Evolutionary conservation across 768 basidiomycete species (phyloP), one percentile per base, ranked within the genome.

Genomic region (Saitozyma podzolica): DNA sequence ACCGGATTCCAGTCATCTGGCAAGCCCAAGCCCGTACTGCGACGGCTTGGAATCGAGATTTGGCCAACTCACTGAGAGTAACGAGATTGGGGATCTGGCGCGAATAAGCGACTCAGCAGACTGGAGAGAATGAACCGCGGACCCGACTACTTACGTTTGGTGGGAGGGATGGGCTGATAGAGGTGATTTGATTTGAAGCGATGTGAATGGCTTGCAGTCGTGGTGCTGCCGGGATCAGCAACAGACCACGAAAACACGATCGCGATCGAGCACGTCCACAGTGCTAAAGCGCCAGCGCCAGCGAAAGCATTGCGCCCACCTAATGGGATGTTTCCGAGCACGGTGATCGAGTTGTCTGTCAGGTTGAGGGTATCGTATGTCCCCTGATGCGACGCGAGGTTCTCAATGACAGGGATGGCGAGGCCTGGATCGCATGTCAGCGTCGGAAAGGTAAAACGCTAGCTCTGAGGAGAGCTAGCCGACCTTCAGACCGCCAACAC

Each of bases 361-460:
- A 79, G 56, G 62, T 79, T 79, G 40, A 79, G 69, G 2, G 76
- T 76, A 61, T 79, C 78, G 61, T 79, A 79, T 41, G 72, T 68
- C 50, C 78, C 78, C 59, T 78, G 74, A 65, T 79, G 76, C 11
- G 78, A 77, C 14, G 78, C 78, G 63, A 79, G 58, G 58, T 79
- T 79, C 59, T 79, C 78, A 17, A 79, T 79, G 8, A 76, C 67
- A 6, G 78, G 78, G 63, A 79, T 79, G 65, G 70, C 69, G 16
- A 76, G 68, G 41, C 78, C 78, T 79, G 57, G 9, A 29, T 29
- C 29, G 29, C 29, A 29, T 29, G 29, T 29, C 29, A 29, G 29
- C 29, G 29, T 29, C 29, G 2, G 29, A 29, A 5, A 29, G 29
- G 2, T 29, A 2, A 29, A 29, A 29, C 29, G n/a, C n/a, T 19